These are phyloP conservation scores for Xylaria sp. DNA, from an alignment of 2,329 filamentous ascomycete species.

Conservation along the genomic window DNA sequence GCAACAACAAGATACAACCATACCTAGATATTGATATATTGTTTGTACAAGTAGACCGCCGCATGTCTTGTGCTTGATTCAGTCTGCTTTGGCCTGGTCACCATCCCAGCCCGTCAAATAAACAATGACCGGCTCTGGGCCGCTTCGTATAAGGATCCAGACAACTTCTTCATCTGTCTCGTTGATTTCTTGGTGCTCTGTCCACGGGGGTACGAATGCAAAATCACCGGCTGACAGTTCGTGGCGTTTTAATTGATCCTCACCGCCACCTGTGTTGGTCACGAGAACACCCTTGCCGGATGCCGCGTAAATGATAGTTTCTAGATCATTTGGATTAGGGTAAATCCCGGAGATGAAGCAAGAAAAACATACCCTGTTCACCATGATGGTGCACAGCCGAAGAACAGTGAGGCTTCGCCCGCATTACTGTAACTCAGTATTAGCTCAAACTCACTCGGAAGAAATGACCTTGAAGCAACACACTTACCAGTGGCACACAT, in stretches of 20 bases:
- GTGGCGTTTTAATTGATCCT: slow-evolving; percentile 62
- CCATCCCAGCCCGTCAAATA: slow-evolving; percentile 72
- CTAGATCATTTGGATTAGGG: slow-evolving; percentile 51
- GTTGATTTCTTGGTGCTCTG: slow-evolving; percentile 77
- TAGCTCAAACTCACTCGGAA: slow-evolving; percentile 17
- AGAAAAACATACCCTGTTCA: slow-evolving; percentile 65
- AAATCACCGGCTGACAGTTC: slow-evolving; percentile 72
- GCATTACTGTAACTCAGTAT: slow-evolving; percentile 61
- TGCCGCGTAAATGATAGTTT: slow-evolving; percentile 74
- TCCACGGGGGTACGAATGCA: slow-evolving; percentile 74
- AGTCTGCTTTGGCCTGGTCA: slow-evolving; percentile 51
- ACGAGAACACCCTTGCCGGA: slow-evolving; percentile 70
- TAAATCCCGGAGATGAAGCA: neutral
- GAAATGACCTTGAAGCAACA: neutral
- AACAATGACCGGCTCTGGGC: slow-evolving; percentile 68
- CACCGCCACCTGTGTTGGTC: slow-evolving; percentile 65
- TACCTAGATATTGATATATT: slow-evolving; percentile 20
- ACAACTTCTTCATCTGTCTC: slow-evolving; percentile 67
- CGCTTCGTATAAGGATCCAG: slow-evolving; percentile 73
- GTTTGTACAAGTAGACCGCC: slow-evolving; percentile 25
- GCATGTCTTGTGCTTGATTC: slow-evolving; percentile 26
- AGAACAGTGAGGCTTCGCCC: slow-evolving; percentile 69
- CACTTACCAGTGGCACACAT: slow-evolving; percentile 72
- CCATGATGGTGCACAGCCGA: slow-evolving; percentile 76
- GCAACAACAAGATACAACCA: slow-evolving; percentile 14